These are phyloP conservation scores for Cladosporium oxysporum DNA, from an alignment of 2,329 filamentous ascomycete species.

Conservation along the genomic window DNA sequence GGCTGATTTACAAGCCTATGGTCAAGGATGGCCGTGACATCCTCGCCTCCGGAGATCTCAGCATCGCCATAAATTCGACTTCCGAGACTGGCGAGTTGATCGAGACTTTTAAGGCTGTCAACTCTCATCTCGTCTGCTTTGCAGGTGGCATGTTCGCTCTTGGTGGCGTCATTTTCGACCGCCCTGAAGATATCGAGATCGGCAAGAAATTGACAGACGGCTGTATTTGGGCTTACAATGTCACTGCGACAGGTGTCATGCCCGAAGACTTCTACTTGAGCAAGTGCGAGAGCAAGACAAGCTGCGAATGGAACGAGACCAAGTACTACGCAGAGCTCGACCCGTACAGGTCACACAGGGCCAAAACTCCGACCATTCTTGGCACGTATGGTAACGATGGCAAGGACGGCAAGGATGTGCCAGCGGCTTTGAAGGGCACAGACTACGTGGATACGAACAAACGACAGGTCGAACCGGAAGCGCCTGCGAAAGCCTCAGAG, in stretches of 20 bases:
- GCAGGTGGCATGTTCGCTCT: conserved; percentile 58
- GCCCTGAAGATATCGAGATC: conserved; percentile 50
- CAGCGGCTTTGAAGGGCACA: conserved; percentile 2
- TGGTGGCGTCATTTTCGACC: conserved; percentile 54
- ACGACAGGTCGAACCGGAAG: conserved; percentile 1
- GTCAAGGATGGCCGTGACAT: conserved; percentile 67
- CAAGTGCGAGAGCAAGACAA: conserved; percentile 44
- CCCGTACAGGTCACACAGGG: conserved; percentile 25
- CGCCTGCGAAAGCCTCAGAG: not conserved
- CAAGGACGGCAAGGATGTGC: not conserved
- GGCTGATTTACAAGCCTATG: conserved; percentile 79
- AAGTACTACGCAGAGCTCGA: conserved; percentile 47
- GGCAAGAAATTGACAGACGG: conserved; percentile 55
- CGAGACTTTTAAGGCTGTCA: conserved; percentile 44
- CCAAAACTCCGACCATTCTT: conserved; percentile 1
- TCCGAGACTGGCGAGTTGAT: conserved; percentile 38
- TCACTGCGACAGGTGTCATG: conserved; percentile 55
- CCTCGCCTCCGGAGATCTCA: conserved; percentile 67
- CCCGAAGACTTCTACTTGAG: conserved; percentile 51
- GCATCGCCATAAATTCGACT: conserved; percentile 44
- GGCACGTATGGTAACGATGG: not conserved
- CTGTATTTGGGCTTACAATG: conserved; percentile 58
- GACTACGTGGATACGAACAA: conserved; percentile 13
- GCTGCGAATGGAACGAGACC: conserved; percentile 47
- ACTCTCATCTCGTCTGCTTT: conserved; percentile 57